Conservation (phyloP, 805 yeast genomes). For the Saturnispora quitensis region DNA sequence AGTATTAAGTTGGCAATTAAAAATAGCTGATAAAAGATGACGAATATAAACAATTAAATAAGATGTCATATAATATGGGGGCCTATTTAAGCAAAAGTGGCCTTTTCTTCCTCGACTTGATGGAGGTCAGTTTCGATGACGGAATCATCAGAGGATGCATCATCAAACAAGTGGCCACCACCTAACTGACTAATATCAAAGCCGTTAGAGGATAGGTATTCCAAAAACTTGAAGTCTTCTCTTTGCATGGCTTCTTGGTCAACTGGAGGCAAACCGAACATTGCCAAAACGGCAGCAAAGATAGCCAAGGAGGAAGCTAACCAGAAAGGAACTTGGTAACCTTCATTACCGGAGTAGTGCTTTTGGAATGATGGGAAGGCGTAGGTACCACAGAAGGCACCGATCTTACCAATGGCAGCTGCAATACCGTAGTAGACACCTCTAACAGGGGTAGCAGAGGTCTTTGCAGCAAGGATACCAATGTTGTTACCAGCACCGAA, state of each 20-base stretch:
- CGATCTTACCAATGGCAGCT: slow-evolving; percentile 86
- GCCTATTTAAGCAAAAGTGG: neutral
- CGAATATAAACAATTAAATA: neutral
- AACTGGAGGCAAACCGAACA: slow-evolving; percentile 68
- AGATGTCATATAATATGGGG: neutral
- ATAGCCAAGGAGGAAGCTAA: slow-evolving; percentile 71
- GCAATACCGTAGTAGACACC: slow-evolving; percentile 88
- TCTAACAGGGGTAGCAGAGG: slow-evolving; percentile 78
- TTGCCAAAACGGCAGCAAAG: slow-evolving; percentile 57
- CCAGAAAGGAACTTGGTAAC: slow-evolving; percentile 72
- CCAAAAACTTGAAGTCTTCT: slow-evolving; percentile 67
- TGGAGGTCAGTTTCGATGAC: neutral
- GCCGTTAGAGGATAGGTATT: slow-evolving; percentile 58
- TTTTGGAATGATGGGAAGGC: slow-evolving; percentile 74
- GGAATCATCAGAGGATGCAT: slow-evolving; percentile 1
- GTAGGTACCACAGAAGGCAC: slow-evolving; percentile 87
- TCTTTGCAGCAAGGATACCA: slow-evolving; percentile 80
- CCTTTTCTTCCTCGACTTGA: neutral
- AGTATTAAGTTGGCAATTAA: neutral
- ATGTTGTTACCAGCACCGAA: slow-evolving; percentile 92
- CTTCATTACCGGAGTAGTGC: slow-evolving; percentile 49
- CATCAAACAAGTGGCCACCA: slow-evolving; percentile 20
- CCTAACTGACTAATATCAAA: slow-evolving; percentile 59
- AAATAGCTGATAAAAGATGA: neutral
- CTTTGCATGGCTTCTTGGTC: slow-evolving; percentile 74